Base-by-base conservation (phyloP, 2,329 filamentous ascomycete genomes). In the Hymenotorrendiella dingleyae region DNA sequence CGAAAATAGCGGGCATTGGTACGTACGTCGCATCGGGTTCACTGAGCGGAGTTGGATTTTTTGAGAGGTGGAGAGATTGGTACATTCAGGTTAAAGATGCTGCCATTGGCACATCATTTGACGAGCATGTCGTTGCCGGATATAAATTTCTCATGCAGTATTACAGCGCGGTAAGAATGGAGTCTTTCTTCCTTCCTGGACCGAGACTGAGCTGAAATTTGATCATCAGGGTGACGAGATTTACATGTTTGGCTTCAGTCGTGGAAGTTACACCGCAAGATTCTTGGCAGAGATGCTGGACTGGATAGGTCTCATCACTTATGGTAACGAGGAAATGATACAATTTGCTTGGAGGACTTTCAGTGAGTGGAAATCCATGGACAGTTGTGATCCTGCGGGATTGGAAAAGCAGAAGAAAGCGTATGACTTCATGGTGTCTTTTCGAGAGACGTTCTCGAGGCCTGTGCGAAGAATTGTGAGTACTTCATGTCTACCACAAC, bases 241-340 rank as follows among this genome's bases (percentile, higher is more conserved):
- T 26, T 86, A 80, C 58, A 78, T 86, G 64, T 86, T 86, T 46
- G 84, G 84, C 0, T 88, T 87, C 64, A 83, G 78, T 32, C 75
- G 84, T 16, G 84, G 84, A 14, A 74, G 82, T 1, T 87, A 87
- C 55, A 83, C 84, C 32, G 84, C 83, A 0, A 76, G 83, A 3
- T 87, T 87, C 55, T 65, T 88, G 1, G 85, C 86, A 0, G 86
- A 93, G 58, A 91, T 91, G 86, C 72, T 93, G 6, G 86, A 93
- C 56, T 82, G 86, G 53, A 80, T 93, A 42, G 87, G 88, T 1
- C 70, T 94, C 0, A 70, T 94, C 11, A 83, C 82, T 7, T 81
- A 85, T 43, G 87, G 86, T 6, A 94, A 94, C 54, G 87, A 94
- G 57, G 87, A 93, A 53, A 83, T 93, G 80, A 80, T 87, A 39